These are phyloP conservation scores for Aspergillus avenaceus DNA, from an alignment of 495 filamentous ascomycete genomes.

Conservation along the genomic window DNA sequence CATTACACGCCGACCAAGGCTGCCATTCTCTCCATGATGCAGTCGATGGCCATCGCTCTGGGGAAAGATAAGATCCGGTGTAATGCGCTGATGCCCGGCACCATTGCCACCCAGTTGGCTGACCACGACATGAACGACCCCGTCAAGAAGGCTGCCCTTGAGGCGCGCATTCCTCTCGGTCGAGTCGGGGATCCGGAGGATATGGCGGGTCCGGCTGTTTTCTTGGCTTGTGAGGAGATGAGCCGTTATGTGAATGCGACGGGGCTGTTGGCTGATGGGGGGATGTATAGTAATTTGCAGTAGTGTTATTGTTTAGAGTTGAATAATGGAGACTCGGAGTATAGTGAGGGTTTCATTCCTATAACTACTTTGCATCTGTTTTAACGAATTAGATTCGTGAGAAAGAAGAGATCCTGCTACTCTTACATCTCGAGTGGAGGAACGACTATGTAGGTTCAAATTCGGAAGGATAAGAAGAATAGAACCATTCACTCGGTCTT, in stretches of 20 bases:
- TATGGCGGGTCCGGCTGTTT: constrained; percentile 29
- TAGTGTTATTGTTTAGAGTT: no score
- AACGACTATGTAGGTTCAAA: no score
- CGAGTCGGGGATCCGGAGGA: constrained; percentile 27
- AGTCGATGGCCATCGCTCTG: constrained; percentile 29
- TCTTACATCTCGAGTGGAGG: no score
- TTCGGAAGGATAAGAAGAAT: no score
- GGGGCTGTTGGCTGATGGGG: constrained; percentile 22
- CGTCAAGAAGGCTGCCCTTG: constrained; percentile 69
- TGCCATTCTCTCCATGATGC: constrained; percentile 44
- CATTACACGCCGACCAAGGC: constrained; percentile 48
- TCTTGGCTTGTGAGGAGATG: constrained; percentile 28
- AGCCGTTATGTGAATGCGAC: constrained; percentile 25
- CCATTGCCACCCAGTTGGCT: constrained; percentile 49
- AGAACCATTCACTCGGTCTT: no score
- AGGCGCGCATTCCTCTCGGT: constrained; percentile 71
- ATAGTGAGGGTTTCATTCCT: no score
- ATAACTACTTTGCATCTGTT: no score
- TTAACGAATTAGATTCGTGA: no score
- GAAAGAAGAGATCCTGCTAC: no score
- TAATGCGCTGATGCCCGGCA: constrained; percentile 27
- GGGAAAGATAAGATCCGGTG: constrained; percentile 28
- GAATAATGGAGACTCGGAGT: no score
- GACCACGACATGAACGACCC: constrained; percentile 61
- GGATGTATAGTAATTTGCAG: constrained; percentile 23